Evolutionary conservation across 306 rosid species (phyloP).

Genomic region (Quercus aquifolioides): DNA sequence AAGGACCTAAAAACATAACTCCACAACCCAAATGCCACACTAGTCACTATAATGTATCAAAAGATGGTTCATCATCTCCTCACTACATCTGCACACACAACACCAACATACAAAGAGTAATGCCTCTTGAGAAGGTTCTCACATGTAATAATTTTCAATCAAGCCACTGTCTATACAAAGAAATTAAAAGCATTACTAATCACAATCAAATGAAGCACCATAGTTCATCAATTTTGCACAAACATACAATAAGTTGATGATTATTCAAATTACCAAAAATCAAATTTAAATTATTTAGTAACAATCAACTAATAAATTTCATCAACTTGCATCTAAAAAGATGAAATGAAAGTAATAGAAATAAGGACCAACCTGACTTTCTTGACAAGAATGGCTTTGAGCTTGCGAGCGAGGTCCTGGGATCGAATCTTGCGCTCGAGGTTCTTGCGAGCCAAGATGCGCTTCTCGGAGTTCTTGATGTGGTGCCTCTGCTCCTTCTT

Average conservation of each 20-base stretch:
- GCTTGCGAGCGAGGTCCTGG: constrained; percentile 74
- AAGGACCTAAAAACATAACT: too few species aligned
- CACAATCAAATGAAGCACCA: neutral
- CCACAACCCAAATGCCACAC: too few species aligned
- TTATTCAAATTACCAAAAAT: neutral
- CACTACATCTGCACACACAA: too few species aligned
- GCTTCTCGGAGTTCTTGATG: constrained; percentile 89
- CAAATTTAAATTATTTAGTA: neutral
- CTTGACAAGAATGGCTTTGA: constrained; percentile 66
- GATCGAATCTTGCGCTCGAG: constrained; percentile 60
- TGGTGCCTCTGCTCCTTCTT: constrained; percentile 62
- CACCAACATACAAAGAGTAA: too few species aligned
- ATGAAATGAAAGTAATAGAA: neutral
- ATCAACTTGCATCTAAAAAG: neutral
- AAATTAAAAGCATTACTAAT: neutral
- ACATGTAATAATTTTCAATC: too few species aligned
- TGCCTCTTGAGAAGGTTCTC: too few species aligned
- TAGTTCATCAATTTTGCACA: neutral
- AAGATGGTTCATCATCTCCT: too few species aligned
- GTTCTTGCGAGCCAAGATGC: constrained; percentile 63
- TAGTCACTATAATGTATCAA: too few species aligned
- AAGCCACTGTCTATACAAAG: too few species aligned
- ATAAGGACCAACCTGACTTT: constrained; percentile 69
- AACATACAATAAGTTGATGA: neutral
- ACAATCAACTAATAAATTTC: neutral